phyloP scores from a whole-genome alignment of 1,284 basidiomycete species.

The Cutaneotrichosporon curvatum region DNA sequence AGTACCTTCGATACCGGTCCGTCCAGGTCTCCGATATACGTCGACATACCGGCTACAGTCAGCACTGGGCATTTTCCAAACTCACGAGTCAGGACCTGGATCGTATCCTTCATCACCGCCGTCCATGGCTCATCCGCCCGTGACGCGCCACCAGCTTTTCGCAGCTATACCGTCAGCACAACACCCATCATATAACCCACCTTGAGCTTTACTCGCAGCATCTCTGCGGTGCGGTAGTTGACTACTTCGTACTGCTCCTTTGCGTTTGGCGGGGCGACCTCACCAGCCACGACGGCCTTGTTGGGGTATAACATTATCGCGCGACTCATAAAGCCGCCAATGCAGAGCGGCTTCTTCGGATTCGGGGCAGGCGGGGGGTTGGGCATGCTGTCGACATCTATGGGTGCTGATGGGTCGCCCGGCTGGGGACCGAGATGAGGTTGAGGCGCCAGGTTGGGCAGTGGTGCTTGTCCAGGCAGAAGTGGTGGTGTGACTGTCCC shows the following conservation, averaged over 20 bases:
- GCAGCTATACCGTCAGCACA: slow-evolving; percentile 22
- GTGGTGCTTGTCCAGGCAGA: too few relatives aligned
- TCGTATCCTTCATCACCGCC: slow-evolving; percentile 58
- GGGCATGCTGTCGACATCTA: slow-evolving; percentile 26
- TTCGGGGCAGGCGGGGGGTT: slow-evolving; percentile 17
- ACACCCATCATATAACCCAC: slow-evolving; percentile 25
- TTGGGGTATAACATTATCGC: slow-evolving; percentile 81
- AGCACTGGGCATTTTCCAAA: slow-evolving; percentile 10
- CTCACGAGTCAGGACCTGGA: slow-evolving; percentile 69
- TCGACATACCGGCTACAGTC: slow-evolving; percentile 35
- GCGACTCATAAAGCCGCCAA: slow-evolving; percentile 71
- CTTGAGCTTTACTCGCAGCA: slow-evolving; percentile 65
- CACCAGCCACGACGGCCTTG: slow-evolving; percentile 57
- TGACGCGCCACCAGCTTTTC: slow-evolving; percentile 47
- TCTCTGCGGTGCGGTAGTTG: slow-evolving; percentile 53
- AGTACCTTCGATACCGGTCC: slow-evolving; percentile 68
- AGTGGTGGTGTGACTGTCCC: too few relatives aligned
- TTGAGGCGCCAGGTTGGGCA: too few relatives aligned
- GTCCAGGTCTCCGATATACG: slow-evolving; percentile 78
- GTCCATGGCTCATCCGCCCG: slow-evolving; percentile 52
- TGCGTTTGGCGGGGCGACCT: slow-evolving; percentile 33
- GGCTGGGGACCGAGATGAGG: too few relatives aligned
- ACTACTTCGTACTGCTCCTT: slow-evolving; percentile 27
- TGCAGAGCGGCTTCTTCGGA: slow-evolving; percentile 58
- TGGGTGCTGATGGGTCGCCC: slow-evolving; percentile 3